Evolutionary conservation across 306 rosid species (phyloP).

Genomic region (Quercus alba): DNA sequence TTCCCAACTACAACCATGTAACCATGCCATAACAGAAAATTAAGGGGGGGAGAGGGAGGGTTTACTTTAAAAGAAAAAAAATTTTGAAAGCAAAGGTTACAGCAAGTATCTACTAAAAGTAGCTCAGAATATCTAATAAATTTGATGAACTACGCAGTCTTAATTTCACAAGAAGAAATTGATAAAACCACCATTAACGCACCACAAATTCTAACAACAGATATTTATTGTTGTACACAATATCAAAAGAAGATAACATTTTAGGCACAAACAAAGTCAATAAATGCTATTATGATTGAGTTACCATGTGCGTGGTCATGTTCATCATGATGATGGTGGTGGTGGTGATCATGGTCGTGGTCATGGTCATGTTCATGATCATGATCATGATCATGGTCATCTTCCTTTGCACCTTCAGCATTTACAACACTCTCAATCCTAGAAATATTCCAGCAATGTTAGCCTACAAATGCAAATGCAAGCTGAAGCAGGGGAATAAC

Average conservation of each 20-base stretch:
- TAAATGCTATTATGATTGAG: neutral
- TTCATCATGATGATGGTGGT: constrained; percentile 29
- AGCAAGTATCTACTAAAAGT: neutral
- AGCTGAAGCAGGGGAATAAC: constrained; percentile 12
- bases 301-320: constrained; percentile 86
- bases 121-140: neutral
- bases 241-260: constrained; percentile 2
- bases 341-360: constrained; percentile 64
- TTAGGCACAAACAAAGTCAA: neutral
- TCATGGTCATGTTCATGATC: constrained; percentile 29
- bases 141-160: neutral
- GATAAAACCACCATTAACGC: neutral
- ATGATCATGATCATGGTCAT: constrained; percentile 37
- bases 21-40: too few relatives aligned
- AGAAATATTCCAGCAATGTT: constrained; percentile 20
- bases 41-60: too few relatives aligned
- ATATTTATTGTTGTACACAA: neutral
- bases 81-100: neutral
- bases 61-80: neutral
- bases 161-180: neutral
- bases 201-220: neutral
- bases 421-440: constrained; percentile 85
- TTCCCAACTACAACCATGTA: too few relatives aligned
- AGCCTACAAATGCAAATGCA: constrained; percentile 21
- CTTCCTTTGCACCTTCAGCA: constrained; percentile 59